Percentiles rank a stretch among this genome's conserved stretches.
These are phyloP conservation scores for Erodium trifolium DNA, from an alignment of 441 rosid genomes.

Conservation along the genomic window DNA sequence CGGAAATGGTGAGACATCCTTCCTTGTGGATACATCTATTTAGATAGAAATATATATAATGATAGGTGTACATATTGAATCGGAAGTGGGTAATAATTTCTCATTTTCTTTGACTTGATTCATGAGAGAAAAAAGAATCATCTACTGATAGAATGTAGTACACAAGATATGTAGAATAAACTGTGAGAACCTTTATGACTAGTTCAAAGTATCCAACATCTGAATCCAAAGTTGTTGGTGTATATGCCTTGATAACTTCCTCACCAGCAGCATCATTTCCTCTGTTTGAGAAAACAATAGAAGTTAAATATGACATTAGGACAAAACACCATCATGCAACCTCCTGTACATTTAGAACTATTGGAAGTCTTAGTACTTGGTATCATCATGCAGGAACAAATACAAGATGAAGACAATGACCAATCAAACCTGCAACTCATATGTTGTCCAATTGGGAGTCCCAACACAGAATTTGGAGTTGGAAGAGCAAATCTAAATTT, in stretches of 20 bases:
- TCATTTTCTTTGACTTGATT: not conserved
- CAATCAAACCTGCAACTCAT: conserved; percentile 39
- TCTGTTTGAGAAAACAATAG: conserved; percentile 15
- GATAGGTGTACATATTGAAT: not conserved
- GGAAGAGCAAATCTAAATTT: conserved; percentile 43
- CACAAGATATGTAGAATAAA: not conserved
- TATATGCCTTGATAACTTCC: conserved; percentile 26
- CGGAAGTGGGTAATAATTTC: not conserved
- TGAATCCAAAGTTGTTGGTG: conserved; percentile 17
- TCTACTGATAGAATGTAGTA: not conserved
- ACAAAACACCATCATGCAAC: not conserved
- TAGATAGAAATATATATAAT: conserved; percentile 3
- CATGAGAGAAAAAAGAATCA: not conserved
- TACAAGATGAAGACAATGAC: conserved; percentile 3
- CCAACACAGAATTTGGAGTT: conserved; percentile 35
- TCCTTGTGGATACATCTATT: conserved; percentile 41
- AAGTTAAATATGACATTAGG: not conserved
- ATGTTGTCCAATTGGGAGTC: conserved; percentile 47
- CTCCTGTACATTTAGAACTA: not conserved
- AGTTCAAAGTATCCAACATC: conserved; percentile 30
- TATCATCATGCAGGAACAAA: not conserved
- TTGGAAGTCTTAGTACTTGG: not conserved
- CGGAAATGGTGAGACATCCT: conserved; percentile 50
- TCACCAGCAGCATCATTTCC: conserved; percentile 29
- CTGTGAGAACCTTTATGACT: conserved; percentile 26